These are phyloP conservation scores for Melaleuca quinquenervia DNA, from an alignment of 345 rosid genomes.

Conservation along the genomic window DNA sequence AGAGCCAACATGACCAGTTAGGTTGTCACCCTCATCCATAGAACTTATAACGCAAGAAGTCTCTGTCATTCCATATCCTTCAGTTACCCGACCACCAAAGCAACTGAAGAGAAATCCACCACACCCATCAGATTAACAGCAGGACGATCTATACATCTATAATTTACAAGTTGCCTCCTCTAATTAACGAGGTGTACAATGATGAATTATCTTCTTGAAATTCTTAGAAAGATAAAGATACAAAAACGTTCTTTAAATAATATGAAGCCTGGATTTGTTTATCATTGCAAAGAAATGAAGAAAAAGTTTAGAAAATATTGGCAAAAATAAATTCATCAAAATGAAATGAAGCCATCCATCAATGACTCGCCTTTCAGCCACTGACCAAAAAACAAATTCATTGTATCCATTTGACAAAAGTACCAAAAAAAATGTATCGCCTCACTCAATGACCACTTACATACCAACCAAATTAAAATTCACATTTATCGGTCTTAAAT, in stretches of 20 bases:
- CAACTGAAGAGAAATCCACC: slow-evolving; percentile 34
- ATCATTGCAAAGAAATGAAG: background rate
- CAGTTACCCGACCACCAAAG: slow-evolving; percentile 56
- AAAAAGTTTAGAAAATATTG: background rate
- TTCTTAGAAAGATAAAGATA: background rate
- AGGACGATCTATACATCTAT: background rate
- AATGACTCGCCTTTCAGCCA: background rate
- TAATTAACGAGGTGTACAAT: background rate
- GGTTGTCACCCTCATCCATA: slow-evolving; percentile 52
- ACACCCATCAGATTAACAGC: background rate
- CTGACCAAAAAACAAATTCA: background rate
- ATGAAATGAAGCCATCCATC: background rate
- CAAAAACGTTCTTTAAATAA: background rate
- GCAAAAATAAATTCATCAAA: background rate
- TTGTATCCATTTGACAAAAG: background rate
- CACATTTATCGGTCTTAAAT: background rate
- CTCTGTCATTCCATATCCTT: slow-evolving; percentile 85
- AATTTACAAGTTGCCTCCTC: background rate
- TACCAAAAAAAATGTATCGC: background rate
- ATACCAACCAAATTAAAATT: background rate
- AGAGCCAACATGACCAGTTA: slow-evolving; percentile 87
- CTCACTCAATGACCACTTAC: background rate
- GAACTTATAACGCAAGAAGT: slow-evolving; percentile 50
- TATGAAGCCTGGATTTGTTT: background rate
- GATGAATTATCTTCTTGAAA: background rate